Conservation (phyloP, 345 rosid genomes). For the Excoecaria agallocha region DNA sequence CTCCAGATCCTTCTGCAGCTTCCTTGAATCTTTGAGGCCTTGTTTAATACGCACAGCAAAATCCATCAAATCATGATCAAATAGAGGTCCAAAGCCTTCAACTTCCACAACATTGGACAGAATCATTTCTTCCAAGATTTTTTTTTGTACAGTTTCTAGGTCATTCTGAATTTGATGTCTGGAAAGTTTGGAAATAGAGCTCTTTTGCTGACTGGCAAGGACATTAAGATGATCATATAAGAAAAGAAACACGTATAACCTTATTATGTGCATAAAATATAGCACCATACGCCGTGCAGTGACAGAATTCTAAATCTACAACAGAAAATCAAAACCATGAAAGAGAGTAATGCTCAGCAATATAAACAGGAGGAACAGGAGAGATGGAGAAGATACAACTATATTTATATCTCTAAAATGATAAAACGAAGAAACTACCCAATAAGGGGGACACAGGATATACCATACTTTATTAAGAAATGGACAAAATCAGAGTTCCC, state of each 20-base stretch:
- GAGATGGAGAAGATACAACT: not conserved
- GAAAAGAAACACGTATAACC: constrained; percentile 1
- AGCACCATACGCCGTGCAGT: not conserved
- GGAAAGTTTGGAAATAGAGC: constrained; percentile 51
- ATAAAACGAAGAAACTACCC: not conserved
- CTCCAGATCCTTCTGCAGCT: constrained; percentile 67
- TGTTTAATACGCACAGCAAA: constrained; percentile 60
- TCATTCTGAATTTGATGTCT: constrained; percentile 69
- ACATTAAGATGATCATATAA: constrained; percentile 20
- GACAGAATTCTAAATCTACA: not conserved
- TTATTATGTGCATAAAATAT: not conserved
- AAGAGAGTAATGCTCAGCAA: not conserved
- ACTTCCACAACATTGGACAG: constrained; percentile 66
- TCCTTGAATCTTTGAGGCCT: constrained; percentile 67
- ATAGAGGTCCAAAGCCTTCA: constrained; percentile 61
- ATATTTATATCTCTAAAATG: not conserved
- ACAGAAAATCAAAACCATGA: not conserved
- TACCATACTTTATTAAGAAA: not conserved
- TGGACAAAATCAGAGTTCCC: constrained; percentile 1
- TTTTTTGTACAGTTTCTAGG: constrained; percentile 65
- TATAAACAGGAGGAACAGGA: not conserved
- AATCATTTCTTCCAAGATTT: constrained; percentile 68
- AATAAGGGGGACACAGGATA: not conserved
- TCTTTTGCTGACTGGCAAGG: constrained; percentile 50
- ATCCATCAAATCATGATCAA: constrained; percentile 52